phyloP scores from a whole-genome alignment of 176 grass and related monocot genomes.

The Saccharum spontaneum region DNA sequence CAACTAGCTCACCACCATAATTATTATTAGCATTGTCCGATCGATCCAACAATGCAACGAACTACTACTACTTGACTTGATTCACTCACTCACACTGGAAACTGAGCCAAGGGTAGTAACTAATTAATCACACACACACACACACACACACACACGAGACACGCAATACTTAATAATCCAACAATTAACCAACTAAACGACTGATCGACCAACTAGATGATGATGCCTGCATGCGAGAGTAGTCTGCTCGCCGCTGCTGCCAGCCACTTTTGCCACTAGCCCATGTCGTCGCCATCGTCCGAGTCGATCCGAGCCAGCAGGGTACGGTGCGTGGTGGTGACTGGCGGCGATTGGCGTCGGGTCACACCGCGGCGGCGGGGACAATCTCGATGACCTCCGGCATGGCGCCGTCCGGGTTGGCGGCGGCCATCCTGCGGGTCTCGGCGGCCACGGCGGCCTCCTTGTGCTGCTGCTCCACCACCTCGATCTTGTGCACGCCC shows the following conservation, averaged over 20 bases:
- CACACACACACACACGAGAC: too few relatives aligned
- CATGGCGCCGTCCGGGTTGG: constrained; percentile 2
- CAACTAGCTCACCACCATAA: background rate
- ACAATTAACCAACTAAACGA: constrained; percentile 28
- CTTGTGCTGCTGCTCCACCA: constrained; percentile 26
- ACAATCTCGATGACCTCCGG: constrained; percentile 53
- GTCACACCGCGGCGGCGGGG: constrained; percentile 31
- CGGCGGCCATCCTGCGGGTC: background rate
- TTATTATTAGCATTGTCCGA: background rate
- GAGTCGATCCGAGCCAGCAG: too few relatives aligned
- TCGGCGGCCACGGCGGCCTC: background rate
- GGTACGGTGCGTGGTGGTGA: background rate
- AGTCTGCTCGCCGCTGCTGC: background rate
- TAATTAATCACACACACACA: background rate
- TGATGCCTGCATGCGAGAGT: background rate
- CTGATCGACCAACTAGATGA: background rate
- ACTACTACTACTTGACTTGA: background rate
- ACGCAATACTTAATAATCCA: background rate
- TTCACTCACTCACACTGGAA: background rate
- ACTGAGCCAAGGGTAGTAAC: background rate
- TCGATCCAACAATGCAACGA: background rate
- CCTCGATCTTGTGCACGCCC: constrained; percentile 64
- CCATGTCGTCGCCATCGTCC: background rate
- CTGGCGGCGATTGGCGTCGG: background rate
- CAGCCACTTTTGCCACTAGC: too few relatives aligned